Evolutionary conservation across 306 rosid genomes (phyloP), one percentile per base, ranked within the genome.

Genomic region (Lathyrus tuberosus): DNA sequence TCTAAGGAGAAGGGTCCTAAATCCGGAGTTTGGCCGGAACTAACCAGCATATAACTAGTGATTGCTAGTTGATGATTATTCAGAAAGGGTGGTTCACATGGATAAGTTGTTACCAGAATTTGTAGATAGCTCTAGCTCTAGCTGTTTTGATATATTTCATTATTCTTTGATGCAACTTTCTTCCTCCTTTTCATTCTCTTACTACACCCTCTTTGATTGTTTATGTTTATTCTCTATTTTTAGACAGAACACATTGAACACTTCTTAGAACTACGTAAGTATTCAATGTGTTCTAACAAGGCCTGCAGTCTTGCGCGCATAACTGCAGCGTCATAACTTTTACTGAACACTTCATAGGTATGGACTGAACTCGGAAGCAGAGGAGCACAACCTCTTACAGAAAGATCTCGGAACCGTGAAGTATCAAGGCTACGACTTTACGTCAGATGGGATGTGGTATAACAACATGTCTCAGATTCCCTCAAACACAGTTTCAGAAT

Each of bases 391-490:
- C 77, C 58, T 82, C 75, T 76, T 87, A 38, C 82, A 80, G 74
- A 86, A 76, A 71, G 81, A 75, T 54, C 51, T 75, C 17, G 88
- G 88, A 78, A 82, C 11, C 70, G 82, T 22, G 71, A 84, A 78
- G 65, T 76, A 76, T 82, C 80, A 73, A 65, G 83, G 85, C 37
- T 76, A 63, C 47, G 80, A 80, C 84, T 75, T 76, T 46, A 70
- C 83, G 9, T 76, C 86, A 18, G 87, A 84, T 28, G 70, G 73
- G 66, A 70, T 75, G 62, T 87, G 89, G 92, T 75, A 88, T 74
- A 71, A 81, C 74, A 71, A 83, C 14, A 69, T 68, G 70, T 73
- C 87, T 48, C 87, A 42, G 12, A 72, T 80, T 67, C 72, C 86
- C 43, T 47, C 81, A 16, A 84, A 58, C 56, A 43, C 79, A 10